A percentile compares a stretch with the other conserved stretches of the same genome.
phyloP scores from a whole-genome alignment of 2,329 filamentous ascomycete species.

The Mycosphaerelloides madeirae region DNA sequence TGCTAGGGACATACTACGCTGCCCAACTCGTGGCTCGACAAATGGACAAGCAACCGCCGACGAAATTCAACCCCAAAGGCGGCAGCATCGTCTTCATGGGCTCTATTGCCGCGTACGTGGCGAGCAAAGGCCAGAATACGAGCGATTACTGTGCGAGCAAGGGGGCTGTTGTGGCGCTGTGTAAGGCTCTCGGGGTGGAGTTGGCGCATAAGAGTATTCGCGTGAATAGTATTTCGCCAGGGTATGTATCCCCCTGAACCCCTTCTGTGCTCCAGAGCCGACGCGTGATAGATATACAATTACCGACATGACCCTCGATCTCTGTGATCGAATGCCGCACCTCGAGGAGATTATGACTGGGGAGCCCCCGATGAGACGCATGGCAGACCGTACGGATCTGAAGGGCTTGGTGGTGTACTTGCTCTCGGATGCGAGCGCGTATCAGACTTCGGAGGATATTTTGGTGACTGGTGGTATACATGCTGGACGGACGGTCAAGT shows the following conservation, averaged over 20 bases:
- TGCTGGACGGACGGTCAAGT: conserved; percentile 21
- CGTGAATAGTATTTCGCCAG: conserved; percentile 5
- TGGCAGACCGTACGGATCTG: conserved; percentile 38
- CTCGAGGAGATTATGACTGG: conserved; percentile 36
- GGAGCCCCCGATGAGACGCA: conserved; percentile 38
- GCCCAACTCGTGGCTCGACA: background rate
- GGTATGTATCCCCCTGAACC: conserved; percentile 1
- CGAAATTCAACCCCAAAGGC: background rate
- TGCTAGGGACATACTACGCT: conserved; percentile 2
- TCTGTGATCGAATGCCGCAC: conserved; percentile 26
- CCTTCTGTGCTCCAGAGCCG: background rate
- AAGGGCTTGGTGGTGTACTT: conserved; percentile 38
- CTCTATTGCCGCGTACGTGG: conserved; percentile 1
- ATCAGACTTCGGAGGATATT: conserved; percentile 37
- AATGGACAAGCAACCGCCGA: conserved; percentile 1
- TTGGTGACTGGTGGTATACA: conserved; percentile 38
- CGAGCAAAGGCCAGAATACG: conserved; percentile 6
- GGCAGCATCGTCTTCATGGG: conserved; percentile 3
- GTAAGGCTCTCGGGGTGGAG: conserved; percentile 2
- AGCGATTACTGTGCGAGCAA: conserved; percentile 6
- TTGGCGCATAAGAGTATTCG: background rate
- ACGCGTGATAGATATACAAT: conserved; percentile 24
- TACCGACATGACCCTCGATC: conserved; percentile 35
- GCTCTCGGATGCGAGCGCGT: conserved; percentile 36
- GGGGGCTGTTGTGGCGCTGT: conserved; percentile 1